Percentiles rank a stretch among this genome's conserved stretches.
phyloP scores from a whole-genome alignment of 2,329 filamentous ascomycete genomes.

The Beauveria scarabaeidicola region DNA sequence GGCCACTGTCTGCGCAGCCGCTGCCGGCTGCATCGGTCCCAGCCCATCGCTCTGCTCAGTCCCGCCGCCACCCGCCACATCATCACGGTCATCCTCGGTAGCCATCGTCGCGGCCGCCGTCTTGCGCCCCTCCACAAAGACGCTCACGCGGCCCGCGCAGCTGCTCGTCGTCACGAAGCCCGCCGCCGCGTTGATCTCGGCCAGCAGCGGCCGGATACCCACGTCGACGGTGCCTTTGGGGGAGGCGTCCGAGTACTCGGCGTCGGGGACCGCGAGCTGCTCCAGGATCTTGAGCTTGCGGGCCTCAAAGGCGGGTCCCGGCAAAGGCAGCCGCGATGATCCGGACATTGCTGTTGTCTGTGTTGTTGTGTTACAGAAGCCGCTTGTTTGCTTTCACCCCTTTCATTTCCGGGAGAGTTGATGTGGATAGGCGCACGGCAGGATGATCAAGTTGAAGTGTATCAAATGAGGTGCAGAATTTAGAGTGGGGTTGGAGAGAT shows the following conservation, averaged over 20 bases:
- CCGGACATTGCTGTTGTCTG: neutral
- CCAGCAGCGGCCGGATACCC: constrained; percentile 68
- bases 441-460: neutral
- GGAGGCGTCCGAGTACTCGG: constrained; percentile 71
- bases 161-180: constrained; percentile 89
- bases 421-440: neutral
- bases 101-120: constrained; percentile 1
- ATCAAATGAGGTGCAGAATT: neutral
- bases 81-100: neutral
- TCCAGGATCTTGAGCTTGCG: constrained; percentile 68
- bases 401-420: neutral
- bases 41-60: constrained; percentile 12
- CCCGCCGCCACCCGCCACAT: neutral
- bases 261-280: constrained; percentile 58
- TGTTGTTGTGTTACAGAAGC: neutral
- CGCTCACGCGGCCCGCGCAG: constrained; percentile 78
- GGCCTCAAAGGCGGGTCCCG: constrained; percentile 36
- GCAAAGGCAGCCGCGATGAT: constrained; percentile 18
- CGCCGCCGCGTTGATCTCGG: constrained; percentile 63
- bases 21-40: neutral
- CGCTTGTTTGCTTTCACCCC: no score
- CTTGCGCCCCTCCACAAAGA: constrained; percentile 75
- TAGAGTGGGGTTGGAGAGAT: neutral
- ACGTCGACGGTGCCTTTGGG: constrained; percentile 83
- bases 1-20: constrained; percentile 31